Evolutionary conservation across 2,329 filamentous ascomycete species (phyloP), one percentile per base, ranked within the genome.

Genomic region (Rhexocercosporidium sp.): DNA sequence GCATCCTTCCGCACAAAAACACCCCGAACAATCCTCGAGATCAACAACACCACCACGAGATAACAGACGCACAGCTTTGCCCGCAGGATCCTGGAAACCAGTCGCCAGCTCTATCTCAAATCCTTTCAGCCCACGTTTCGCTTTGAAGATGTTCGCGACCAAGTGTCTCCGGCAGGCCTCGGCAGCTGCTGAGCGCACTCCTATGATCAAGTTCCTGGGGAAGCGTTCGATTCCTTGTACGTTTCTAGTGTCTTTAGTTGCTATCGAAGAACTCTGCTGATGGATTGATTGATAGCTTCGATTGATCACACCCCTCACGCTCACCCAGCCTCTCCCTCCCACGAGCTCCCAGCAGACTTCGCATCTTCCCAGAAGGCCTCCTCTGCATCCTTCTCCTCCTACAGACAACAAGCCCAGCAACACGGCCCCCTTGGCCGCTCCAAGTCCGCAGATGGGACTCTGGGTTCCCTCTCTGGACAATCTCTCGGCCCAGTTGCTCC

Each of bases 401-500:
- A 89, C 81, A 82, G 86, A 74, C 81, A 86, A 72, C 82, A 85
- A 71, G 86, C 86, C 29, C 84, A 84, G 71, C 85, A 88, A 73
- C 86, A 89, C 76, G 86, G 86, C 62, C 86, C 86, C 27, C 81
- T 89, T 34, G 80, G 75, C 71, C 72, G 76, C 70, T 63, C 65
- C 53, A 67, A 66, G 20, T 66, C 59, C 41, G 29, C 41, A 44
- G 71, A 72, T 29, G 69, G 69, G 22, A 69, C 61, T 29, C 62
- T 77, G 34, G 77, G 76, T n/a, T 73, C 76, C 20, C 63, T 72
- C 47, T 73, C 77, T 69, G 94, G 93, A 65, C 81, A 88, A 68
- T 82, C 90, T 44, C 85, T 97, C 12, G 94, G 95, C 56, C 82
- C 92, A 14, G 84, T 98, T 69, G 78, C 86, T 72, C 86, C 94